Evolutionary conservation across 768 basidiomycete genomes (phyloP).

Genomic region (Tylopilus vinaceipallidus): DNA sequence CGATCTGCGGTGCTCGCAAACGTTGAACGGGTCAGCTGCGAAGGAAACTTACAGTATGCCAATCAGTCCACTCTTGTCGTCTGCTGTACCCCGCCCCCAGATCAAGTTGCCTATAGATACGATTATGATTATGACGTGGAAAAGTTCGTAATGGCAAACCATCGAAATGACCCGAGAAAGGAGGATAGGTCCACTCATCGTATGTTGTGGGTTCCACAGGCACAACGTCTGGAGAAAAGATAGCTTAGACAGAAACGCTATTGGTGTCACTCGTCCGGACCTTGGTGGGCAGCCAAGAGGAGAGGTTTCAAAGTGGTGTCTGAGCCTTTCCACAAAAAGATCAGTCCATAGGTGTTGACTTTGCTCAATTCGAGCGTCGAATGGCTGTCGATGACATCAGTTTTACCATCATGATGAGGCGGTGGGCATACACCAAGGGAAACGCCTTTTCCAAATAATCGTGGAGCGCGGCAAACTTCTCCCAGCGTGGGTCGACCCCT

Average conservation of each 20-base stretch:
- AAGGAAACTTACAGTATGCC: constrained; percentile 49
- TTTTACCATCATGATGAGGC: not conserved
- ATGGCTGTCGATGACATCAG: constrained; percentile 37
- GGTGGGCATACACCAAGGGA: constrained; percentile 49
- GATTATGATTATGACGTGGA: not conserved
- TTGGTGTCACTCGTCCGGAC: constrained; percentile 26
- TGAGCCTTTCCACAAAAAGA: constrained; percentile 58
- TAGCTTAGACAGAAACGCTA: not conserved
- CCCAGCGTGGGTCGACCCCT: constrained; percentile 53
- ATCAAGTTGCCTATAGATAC: constrained; percentile 33
- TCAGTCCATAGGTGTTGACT: constrained; percentile 61
- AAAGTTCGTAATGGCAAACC: constrained; percentile 30
- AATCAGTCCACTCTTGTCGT: constrained; percentile 70
- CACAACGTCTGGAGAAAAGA: constrained; percentile 52
- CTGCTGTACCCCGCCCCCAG: constrained; percentile 50
- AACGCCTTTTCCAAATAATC: constrained; percentile 56
- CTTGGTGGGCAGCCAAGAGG: constrained; percentile 53
- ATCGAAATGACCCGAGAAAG: constrained; percentile 63
- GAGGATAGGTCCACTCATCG: constrained; percentile 57
- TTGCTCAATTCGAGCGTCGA: constrained; percentile 48
- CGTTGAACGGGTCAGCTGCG: not conserved
- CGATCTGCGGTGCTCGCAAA: constrained; percentile 29
- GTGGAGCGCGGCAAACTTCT: constrained; percentile 52
- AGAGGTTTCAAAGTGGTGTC: constrained; percentile 51
- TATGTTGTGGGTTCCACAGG: constrained; percentile 58